These are phyloP conservation scores for Cercospora brassicicola DNA, from an alignment of 2,329 filamentous ascomycete species.

Conservation along the genomic window DNA sequence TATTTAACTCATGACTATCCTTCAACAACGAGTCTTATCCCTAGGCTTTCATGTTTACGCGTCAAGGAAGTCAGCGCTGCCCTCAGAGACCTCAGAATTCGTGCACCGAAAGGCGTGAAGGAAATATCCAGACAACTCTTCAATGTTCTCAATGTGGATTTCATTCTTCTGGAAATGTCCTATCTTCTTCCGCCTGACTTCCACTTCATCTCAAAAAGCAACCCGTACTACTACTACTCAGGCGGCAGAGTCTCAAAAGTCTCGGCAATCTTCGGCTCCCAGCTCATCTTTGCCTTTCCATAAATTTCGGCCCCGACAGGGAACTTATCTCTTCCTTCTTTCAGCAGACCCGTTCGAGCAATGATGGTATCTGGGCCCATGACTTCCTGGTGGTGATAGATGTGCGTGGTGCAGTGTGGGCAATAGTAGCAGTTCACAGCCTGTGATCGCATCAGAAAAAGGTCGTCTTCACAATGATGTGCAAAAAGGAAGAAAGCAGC, in stretches of 20 bases:
- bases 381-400: conserved; percentile 58
- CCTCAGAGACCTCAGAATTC: background rate
- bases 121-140: too few relatives aligned
- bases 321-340: conserved; percentile 50
- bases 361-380: conserved; percentile 55
- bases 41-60: too few relatives aligned
- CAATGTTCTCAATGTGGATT: background rate
- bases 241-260: conserved; percentile 51
- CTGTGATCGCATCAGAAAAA: conserved; percentile 27
- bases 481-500: background rate
- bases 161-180: background rate
- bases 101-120: too few relatives aligned
- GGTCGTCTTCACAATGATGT: background rate
- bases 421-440: conserved; percentile 60
- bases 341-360: conserved; percentile 53
- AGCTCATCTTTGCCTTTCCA: conserved; percentile 53
- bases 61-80: background rate
- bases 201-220: background rate
- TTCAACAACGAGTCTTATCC: too few relatives aligned
- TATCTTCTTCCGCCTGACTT: background rate
- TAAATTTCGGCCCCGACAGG: conserved; percentile 56
- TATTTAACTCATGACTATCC: background rate
- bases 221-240: conserved; percentile 35
- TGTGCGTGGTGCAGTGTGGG: conserved; percentile 56
- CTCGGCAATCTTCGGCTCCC: conserved; percentile 55